Base-by-base conservation (phyloP, 1,139 yeast species). In the Neolecta irregularis region DNA sequence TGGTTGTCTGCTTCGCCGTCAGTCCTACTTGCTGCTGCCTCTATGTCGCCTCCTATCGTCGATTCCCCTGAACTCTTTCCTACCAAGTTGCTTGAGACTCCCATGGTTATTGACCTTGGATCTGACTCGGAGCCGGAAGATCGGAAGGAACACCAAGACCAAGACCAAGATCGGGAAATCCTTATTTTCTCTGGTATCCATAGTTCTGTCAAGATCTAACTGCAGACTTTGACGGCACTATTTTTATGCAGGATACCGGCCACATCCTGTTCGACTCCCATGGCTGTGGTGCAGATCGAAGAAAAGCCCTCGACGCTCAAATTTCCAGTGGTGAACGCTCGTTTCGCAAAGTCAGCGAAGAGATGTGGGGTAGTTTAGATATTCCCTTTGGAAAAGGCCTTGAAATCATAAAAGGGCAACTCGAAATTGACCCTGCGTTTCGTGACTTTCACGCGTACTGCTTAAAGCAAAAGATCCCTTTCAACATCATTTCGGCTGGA, bases 401-500 rank as follows among this genome's bases (percentile, higher is more conserved):
- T 43, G 67, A 65, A 32, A 60, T 61, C 46, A 60, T 73, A 49
- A 58, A 65, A 49, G 53, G 65, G 41, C 54, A 68, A 47, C 61
- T 73, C 41, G 62, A 64, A 41, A 64, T 73, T 48, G 80, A 73
- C 50, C 66, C 70, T 2, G 78, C 74, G 28, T 73, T 73, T 52
- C 58, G 60, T 47, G 56, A 58, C 23, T 72, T 72, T 49, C 69
- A 69, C 54, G 57, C 64, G 38, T 73, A 65, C 59, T 64, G 73
- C 44, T 58, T 58, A 32, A 54, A 57, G 24, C 61, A 65, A 44
- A 56, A 59, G 26, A 68, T 73, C 39, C 74, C 76, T 4, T 70
- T 73, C 41, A 63, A 72, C 32, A 75, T 73, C 24, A 69, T 73
- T 40, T 65, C 73, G 30, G 73, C 77, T n/a, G 80, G 80, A 9